phyloP scores from a whole-genome alignment of 352 stramenopile genomes.

The Pythium plurisporium region DNA sequence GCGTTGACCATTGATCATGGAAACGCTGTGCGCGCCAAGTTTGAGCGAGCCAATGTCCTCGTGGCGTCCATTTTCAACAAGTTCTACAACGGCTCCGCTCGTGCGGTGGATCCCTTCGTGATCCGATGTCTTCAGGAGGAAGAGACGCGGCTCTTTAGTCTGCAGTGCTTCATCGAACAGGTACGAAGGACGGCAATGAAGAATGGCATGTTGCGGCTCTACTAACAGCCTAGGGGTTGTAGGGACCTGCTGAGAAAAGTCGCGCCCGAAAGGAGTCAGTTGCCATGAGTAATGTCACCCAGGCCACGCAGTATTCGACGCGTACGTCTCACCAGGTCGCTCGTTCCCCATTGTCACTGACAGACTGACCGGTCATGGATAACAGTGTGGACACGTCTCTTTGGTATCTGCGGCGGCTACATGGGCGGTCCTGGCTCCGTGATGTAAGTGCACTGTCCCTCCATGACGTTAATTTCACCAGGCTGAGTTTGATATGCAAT shows the following conservation, averaged over 20 bases:
- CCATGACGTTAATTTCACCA: too few relatives aligned
- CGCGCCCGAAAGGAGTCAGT: constrained; percentile 41
- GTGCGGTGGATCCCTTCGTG: constrained; percentile 65
- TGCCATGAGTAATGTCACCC: constrained; percentile 17
- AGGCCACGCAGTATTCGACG: neutral
- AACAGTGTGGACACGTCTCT: constrained; percentile 27
- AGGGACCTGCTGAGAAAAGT: constrained; percentile 50
- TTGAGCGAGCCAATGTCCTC: constrained; percentile 42
- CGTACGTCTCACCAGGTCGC: constrained; percentile 4
- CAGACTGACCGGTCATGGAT: neutral
- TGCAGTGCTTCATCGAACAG: constrained; percentile 74
- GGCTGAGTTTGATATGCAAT: too few relatives aligned
- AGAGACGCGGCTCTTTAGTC: constrained; percentile 52
- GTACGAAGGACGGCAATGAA: constrained; percentile 11
- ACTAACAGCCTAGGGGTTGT: too few relatives aligned
- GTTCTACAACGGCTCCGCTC: constrained; percentile 63
- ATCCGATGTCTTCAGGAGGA: constrained; percentile 45
- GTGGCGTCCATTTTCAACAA: constrained; percentile 66
- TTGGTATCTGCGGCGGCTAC: constrained; percentile 52
- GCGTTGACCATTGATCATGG: neutral
- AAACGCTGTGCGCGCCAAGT: constrained; percentile 29
- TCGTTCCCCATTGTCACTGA: neutral
- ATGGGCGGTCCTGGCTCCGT: constrained; percentile 38
- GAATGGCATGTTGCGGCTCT: too few relatives aligned
- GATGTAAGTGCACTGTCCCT: constrained; percentile 44